Percentiles rank a stretch among this genome's conserved stretches.
Conservation (phyloP, 345 rosid species). For the Adansonia digitata region DNA sequence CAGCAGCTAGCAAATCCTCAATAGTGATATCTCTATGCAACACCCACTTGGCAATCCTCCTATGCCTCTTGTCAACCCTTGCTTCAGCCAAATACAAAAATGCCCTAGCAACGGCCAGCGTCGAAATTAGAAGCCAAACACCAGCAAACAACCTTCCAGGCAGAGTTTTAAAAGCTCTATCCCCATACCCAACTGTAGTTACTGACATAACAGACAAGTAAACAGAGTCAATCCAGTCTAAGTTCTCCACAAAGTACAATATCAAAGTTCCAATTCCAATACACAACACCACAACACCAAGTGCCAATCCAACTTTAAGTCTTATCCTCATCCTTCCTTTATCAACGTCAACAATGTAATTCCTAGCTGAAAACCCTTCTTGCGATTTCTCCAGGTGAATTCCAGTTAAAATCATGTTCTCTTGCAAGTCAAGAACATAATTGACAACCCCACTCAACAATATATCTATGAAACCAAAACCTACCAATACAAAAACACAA, state of each 20-base stretch:
- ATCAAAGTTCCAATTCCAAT: conserved; percentile 51
- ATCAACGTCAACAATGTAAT: conserved; percentile 55
- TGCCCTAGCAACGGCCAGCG: conserved; percentile 72
- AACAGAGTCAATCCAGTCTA: conserved; percentile 56
- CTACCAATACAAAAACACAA: conserved; percentile 60
- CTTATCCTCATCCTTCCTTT: conserved; percentile 85
- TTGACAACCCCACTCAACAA: conserved; percentile 62
- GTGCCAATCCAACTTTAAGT: conserved; percentile 62
- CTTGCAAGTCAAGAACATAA: conserved; percentile 62
- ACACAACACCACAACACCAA: conserved; percentile 61
- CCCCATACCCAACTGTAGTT: conserved; percentile 74
- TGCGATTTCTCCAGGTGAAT: conserved; percentile 25
- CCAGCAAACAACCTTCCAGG: conserved; percentile 65
- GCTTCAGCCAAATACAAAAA: conserved; percentile 69
- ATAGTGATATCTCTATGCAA: conserved; percentile 60
- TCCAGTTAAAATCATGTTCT: conserved; percentile 47
- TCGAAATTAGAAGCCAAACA: conserved; percentile 61
- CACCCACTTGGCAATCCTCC: conserved; percentile 58
- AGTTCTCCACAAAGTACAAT: conserved; percentile 47
- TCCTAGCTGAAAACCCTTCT: conserved; percentile 34
- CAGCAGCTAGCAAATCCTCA: conserved; percentile 61
- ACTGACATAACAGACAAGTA: conserved; percentile 80
- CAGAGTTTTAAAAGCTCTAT: conserved; percentile 56
- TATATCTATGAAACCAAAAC: conserved; percentile 66
- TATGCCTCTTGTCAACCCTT: conserved; percentile 55